Percentiles rank a stretch among this genome's conserved stretches.
These are phyloP conservation scores for Pichia norvegensis DNA, from an alignment of 1,139 yeast species.

Conservation along the genomic window DNA sequence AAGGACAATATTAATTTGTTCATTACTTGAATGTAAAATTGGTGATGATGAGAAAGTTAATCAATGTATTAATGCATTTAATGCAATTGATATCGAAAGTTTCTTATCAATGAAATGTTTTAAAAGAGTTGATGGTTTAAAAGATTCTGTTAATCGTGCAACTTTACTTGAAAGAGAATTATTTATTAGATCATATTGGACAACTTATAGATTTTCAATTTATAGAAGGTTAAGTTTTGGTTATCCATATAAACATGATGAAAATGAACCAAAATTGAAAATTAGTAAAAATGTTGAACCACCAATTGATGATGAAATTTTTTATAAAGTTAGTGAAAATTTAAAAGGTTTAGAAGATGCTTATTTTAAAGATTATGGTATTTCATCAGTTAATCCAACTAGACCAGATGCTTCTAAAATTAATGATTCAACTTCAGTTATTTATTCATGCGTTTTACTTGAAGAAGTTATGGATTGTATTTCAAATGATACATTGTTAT, in stretches of 20 bases:
- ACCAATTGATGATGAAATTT: constrained; percentile 28
- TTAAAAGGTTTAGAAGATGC: constrained; percentile 13
- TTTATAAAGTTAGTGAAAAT: constrained; percentile 19
- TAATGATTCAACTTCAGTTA: constrained; percentile 16
- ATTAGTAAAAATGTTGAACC: constrained; percentile 23
- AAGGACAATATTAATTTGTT: constrained; percentile 20
- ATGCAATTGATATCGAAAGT: constrained; percentile 23
- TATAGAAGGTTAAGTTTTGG: constrained; percentile 34
- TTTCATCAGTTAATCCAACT: constrained; percentile 15
- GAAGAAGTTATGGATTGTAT: constrained; percentile 32
- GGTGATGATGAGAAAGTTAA: constrained; percentile 27
- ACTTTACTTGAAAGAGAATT: constrained; percentile 32
- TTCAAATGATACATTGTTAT: constrained; percentile 24
- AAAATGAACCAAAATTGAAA: constrained; percentile 6
- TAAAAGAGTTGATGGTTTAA: constrained; percentile 6
- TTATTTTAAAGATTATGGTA: constrained; percentile 11
- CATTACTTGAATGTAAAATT: constrained; percentile 20
- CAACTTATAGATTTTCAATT: constrained; percentile 32
- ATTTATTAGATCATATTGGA: constrained; percentile 37
- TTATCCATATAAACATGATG: constrained; percentile 31
- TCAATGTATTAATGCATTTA: constrained; percentile 25
- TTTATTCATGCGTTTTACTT: constrained; percentile 26
- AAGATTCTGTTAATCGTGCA: constrained; percentile 27
- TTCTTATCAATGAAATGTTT: not conserved
- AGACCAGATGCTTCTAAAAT: constrained; percentile 12